Evolutionary conservation across 345 rosid genomes (phyloP).

Genomic region (Punica granatum): DNA sequence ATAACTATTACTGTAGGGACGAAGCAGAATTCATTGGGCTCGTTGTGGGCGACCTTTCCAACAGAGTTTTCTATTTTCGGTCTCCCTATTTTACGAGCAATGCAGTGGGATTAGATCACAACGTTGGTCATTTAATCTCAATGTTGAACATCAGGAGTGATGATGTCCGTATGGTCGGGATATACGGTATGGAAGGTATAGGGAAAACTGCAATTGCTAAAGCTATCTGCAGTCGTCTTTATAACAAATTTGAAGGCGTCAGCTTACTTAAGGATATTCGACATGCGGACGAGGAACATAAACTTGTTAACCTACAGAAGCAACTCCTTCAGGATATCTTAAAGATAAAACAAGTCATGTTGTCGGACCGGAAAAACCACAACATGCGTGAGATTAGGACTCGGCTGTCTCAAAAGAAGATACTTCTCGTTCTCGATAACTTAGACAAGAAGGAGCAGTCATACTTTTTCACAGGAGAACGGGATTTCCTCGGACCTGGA

Average conservation of each 20-base stretch:
- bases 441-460: background rate
- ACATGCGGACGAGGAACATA: background rate
- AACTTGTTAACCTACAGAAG: background rate
- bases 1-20: background rate
- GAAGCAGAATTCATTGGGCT: background rate
- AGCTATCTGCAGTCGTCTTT: background rate
- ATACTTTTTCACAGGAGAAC: background rate
- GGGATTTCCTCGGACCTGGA: background rate
- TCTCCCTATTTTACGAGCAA: background rate
- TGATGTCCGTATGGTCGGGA: constrained; percentile 1
- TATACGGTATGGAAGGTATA: background rate
- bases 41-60: background rate
- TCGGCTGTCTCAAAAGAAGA: background rate
- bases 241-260: background rate
- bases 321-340: background rate
- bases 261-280: background rate
- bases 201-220: background rate
- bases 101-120: background rate
- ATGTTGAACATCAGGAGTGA: background rate
- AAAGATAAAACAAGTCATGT: background rate
- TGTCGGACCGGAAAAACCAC: background rate
- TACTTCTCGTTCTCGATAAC: constrained; percentile 1
- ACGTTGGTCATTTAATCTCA: background rate
- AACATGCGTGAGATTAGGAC: background rate
- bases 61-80: background rate